Base-by-base conservation (phyloP, 2,329 filamentous ascomycete genomes). In the Venturia oleaginea region DNA sequence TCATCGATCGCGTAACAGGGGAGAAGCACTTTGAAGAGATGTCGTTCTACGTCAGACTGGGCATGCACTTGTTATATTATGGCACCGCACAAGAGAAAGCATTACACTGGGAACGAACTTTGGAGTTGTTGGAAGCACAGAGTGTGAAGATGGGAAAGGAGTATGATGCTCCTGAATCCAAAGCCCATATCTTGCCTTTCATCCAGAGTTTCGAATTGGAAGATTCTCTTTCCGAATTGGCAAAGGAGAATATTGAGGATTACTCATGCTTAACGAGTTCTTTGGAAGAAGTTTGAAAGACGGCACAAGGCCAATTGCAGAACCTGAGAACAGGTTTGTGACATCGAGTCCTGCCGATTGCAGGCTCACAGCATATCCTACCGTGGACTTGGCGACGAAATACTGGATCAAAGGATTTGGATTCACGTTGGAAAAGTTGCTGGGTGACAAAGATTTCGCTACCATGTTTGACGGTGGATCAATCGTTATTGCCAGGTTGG, bases 1-100 rank as follows among this genome's bases (percentile, higher is more conserved):
- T 79, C 48, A 72, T 78, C 34, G 75, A 78, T 66, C 73, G 76
- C 32, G 59, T 69, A 57, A 78, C 76, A 0, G 74, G 76, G n/a
- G 62, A 72, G 63, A 77, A 76, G 70, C 68, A 68, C 6, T 78
- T 76, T 64, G 77, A 79, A 66, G 68, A 73, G 34, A 79, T 79
- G 77, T 72, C 71, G 65, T 73, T 78, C 66, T 78, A 77, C 66
- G 76, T 78, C 46, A 72, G 76, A 24, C 64, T 77, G 6, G 76
- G 76, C 27, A 78, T 78, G 76, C 76, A 78, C 65, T 68, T 77
- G 37, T 71, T 78, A 19, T 78, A 78, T 70, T 78, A 77, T 67
- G 76, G 77, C 60, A 71, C 69, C 30, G 69, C 71, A 62, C 75
- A 78, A 66, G 72, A 76, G 65, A 72, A 72, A 46, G 69, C 71